Evolutionary conservation across 352 stramenopile species (phyloP).

Genomic region (Globisporangium iwayamae): DNA sequence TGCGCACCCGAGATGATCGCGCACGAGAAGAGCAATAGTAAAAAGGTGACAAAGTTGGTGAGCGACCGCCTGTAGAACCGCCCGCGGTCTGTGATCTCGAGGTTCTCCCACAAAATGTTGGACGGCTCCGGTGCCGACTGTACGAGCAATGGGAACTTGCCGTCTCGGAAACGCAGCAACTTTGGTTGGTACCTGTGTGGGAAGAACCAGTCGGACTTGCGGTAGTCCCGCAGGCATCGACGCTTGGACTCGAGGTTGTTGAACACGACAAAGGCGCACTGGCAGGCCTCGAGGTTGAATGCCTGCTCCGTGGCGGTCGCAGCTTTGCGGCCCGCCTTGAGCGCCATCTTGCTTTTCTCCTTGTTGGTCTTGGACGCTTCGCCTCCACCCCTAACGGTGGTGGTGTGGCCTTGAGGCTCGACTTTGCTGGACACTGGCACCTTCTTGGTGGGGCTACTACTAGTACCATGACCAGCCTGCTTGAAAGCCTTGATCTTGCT

Average conservation of each 20-base stretch:
- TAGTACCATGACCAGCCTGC: slow-evolving; percentile 8
- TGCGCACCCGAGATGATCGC: slow-evolving; percentile 77
- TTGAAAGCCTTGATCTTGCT: slow-evolving; percentile 69
- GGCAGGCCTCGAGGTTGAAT: slow-evolving; percentile 59
- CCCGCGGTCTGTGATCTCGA: slow-evolving; percentile 59
- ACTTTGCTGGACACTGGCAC: not conserved
- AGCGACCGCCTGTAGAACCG: slow-evolving; percentile 63
- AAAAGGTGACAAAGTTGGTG: slow-evolving; percentile 68
- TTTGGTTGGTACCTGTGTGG: slow-evolving; percentile 49
- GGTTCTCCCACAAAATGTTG: slow-evolving; percentile 88
- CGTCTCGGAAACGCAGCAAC: slow-evolving; percentile 54
- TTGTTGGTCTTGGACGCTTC: not conserved
- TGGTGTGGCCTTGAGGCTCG: not conserved
- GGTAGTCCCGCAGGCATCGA: slow-evolving; percentile 78
- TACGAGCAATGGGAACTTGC: slow-evolving; percentile 44
- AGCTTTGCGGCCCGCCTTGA: slow-evolving; percentile 21
- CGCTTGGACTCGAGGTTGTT: slow-evolving; percentile 80
- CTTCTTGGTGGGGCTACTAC: slow-evolving; percentile 12
- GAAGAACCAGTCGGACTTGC: slow-evolving; percentile 39
- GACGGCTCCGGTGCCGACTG: slow-evolving; percentile 64
- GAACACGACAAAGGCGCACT: slow-evolving; percentile 87
- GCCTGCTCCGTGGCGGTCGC: slow-evolving; percentile 28
- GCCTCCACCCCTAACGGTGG: not conserved
- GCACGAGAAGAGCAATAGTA: slow-evolving; percentile 67
- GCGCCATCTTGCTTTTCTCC: not conserved